Evolutionary conservation across 148 eudicot genomes (phyloP).

Genomic region (Camellia japonica): DNA sequence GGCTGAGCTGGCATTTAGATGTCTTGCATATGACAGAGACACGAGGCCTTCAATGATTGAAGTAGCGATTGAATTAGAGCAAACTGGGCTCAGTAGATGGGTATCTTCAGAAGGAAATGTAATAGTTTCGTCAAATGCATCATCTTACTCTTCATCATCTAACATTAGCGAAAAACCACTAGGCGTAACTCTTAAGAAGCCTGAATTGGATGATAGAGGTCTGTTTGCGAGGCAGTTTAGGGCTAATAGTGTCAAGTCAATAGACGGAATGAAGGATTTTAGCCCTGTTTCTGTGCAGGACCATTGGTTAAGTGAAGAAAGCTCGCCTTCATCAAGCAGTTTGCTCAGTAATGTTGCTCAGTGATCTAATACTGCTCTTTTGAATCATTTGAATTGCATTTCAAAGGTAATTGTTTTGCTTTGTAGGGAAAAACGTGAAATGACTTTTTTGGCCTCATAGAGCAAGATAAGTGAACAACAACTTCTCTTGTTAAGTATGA

Average conservation of each 20-base stretch:
- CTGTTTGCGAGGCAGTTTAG: neutral
- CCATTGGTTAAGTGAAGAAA: slow-evolving; percentile 31
- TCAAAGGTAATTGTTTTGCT: neutral
- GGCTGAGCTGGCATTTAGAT: slow-evolving; percentile 50
- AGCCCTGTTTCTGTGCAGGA: slow-evolving; percentile 29
- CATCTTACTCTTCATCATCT: slow-evolving; percentile 23
- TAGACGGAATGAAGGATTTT: slow-evolving; percentile 11
- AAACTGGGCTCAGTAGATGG: slow-evolving; percentile 34
- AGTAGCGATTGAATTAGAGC: slow-evolving; percentile 48
- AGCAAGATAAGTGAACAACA: neutral
- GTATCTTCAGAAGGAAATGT: slow-evolving; percentile 12
- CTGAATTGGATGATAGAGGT: slow-evolving; percentile 6
- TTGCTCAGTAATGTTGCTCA: slow-evolving; percentile 23
- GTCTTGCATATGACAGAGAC: slow-evolving; percentile 46
- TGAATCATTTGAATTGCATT: neutral
- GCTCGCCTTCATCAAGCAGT: slow-evolving; percentile 47
- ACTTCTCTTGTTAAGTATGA: neutral
- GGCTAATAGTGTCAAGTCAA: slow-evolving; percentile 12
- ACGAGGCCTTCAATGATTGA: slow-evolving; percentile 57
- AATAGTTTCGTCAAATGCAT: slow-evolving; percentile 20
- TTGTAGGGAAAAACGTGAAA: neutral
- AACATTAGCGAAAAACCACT: slow-evolving; percentile 21
- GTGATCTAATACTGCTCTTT: neutral
- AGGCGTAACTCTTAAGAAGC: neutral
- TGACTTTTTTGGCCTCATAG: neutral